phyloP scores from a whole-genome alignment of 2,329 filamentous ascomycete genomes.

The Fusarium coicis region DNA sequence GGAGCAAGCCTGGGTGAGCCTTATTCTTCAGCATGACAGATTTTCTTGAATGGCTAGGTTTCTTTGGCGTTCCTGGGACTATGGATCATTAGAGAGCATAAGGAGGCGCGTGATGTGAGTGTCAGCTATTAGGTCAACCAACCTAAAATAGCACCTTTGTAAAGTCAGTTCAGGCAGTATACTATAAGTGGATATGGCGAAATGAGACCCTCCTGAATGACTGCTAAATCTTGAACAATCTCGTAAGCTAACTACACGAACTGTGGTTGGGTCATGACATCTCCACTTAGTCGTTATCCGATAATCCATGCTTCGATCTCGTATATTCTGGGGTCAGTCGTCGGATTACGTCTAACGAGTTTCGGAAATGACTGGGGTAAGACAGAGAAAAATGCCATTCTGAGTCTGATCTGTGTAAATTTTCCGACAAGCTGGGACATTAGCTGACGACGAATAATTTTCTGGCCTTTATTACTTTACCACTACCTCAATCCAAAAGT shows the following conservation, averaged over 20 bases:
- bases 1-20: neutral
- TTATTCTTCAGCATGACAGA: neutral
- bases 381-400: neutral
- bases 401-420: neutral
- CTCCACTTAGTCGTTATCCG: neutral
- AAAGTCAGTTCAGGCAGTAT: too few species aligned
- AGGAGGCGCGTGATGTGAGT: too few species aligned
- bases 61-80: neutral
- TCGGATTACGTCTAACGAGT: neutral
- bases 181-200: neutral
- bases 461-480: neutral
- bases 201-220: neutral
- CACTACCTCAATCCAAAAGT: neutral
- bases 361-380: neutral
- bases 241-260: neutral
- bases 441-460: neutral
- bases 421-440: neutral
- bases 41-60: rapidly evolving
- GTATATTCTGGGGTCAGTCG: rapidly evolving
- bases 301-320: neutral
- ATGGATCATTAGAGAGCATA: too few species aligned
- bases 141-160: too few species aligned
- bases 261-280: neutral
- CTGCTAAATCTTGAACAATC: neutral
- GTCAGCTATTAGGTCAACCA: too few species aligned